A percentile compares a stretch with the other conserved stretches of the same genome.
Evolutionary conservation across 208 protist genomes (phyloP).

Genomic region (Trypanosomatidae sp.): DNA sequence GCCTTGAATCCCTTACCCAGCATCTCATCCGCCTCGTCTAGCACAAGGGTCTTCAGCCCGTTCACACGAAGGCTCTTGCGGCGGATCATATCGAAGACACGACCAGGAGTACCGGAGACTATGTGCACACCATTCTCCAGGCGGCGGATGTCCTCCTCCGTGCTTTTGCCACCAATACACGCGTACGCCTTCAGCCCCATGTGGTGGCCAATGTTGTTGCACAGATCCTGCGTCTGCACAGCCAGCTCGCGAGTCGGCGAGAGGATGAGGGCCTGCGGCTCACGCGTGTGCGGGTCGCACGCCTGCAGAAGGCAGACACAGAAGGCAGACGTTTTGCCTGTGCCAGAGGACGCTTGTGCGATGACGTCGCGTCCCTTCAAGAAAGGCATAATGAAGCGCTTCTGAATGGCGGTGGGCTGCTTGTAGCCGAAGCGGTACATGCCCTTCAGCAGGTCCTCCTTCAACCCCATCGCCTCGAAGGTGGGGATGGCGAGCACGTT

Average conservation of each 20-base stretch:
- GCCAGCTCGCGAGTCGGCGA: conserved; percentile 98
- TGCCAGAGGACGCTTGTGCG: conserved; percentile 98
- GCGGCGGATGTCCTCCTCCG: conserved; percentile 93
- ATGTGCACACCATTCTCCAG: conserved; percentile 94
- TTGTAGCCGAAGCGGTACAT: conserved; percentile 99
- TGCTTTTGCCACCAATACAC: conserved; percentile 91
- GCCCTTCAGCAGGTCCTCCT: conserved; percentile 87
- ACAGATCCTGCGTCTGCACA: conserved; percentile 96
- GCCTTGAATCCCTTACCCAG: conserved; percentile 98
- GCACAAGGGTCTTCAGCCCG: conserved; percentile 93
- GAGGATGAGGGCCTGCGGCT: conserved; percentile 96
- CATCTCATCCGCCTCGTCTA: conserved; percentile 99
- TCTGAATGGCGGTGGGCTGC: conserved; percentile 98
- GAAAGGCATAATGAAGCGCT: conserved; percentile 95
- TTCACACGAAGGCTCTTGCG: conserved; percentile 80
- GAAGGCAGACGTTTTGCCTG: conserved; percentile 99
- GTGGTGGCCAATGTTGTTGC: conserved; percentile 94
- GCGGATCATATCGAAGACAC: conserved; percentile 98
- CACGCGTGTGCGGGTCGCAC: conserved; percentile 75
- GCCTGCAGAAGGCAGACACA: conserved; percentile 91
- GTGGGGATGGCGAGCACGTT: conserved; percentile 84
- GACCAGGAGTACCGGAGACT: conserved; percentile 98
- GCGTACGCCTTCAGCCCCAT: conserved; percentile 91
- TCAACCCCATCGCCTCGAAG: conserved; percentile 90
- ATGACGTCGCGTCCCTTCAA: conserved; percentile 94